Evolutionary conservation across 768 basidiomycete genomes (phyloP).

Genomic region (Boletus rubropictus): DNA sequence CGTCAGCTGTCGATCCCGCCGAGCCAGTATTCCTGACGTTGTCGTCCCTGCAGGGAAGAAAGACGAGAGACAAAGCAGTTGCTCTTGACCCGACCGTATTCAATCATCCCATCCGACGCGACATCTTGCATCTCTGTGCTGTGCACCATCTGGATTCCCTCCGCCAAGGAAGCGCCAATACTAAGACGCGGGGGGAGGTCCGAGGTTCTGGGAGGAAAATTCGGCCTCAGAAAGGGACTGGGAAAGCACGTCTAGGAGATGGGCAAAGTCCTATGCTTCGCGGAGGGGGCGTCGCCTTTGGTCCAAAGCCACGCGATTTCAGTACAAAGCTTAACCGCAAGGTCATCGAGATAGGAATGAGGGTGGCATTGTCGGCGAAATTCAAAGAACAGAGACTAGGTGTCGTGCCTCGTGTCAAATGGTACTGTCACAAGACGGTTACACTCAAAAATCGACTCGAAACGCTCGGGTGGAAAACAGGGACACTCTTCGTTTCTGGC

Average conservation of each 20-base stretch:
- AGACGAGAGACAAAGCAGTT: conserved; percentile 44
- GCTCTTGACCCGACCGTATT: conserved; percentile 80
- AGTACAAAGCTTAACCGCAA: conserved; percentile 90
- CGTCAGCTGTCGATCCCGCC: conserved; percentile 34
- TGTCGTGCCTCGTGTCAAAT: conserved; percentile 65
- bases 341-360: conserved; percentile 88
- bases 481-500: conserved; percentile 72
- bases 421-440: conserved; percentile 71
- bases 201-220: conserved; percentile 86
- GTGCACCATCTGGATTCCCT: conserved; percentile 82
- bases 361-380: conserved; percentile 81
- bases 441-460: conserved; percentile 58
- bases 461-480: conserved; percentile 57
- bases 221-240: conserved; percentile 86
- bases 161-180: conserved; percentile 87
- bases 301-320: conserved; percentile 88
- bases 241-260: conserved; percentile 86
- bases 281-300: conserved; percentile 91
- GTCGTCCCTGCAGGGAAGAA: conserved; percentile 46
- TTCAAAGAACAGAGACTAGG: conserved; percentile 69
- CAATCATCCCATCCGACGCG: conserved; percentile 79
- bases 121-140: conserved; percentile 90
- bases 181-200: conserved; percentile 89
- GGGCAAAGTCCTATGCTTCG: conserved; percentile 79
- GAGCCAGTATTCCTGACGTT: conserved; percentile 58